phyloP scores from a whole-genome alignment of 148 eudicot genomes.

The Drosera capensis region DNA sequence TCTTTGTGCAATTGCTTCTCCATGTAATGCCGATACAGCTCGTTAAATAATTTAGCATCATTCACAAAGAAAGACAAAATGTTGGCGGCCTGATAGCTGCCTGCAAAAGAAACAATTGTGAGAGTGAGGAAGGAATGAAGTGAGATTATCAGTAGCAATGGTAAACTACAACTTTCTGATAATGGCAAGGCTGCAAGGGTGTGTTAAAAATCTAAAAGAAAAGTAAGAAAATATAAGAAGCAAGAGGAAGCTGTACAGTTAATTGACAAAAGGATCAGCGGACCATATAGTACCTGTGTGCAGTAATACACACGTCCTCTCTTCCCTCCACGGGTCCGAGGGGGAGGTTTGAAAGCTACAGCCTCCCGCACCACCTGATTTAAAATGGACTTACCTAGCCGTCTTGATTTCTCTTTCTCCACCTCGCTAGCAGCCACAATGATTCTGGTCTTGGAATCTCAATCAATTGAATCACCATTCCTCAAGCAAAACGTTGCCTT shows the following conservation, averaged over 20 bases:
- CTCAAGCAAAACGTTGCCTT: not conserved
- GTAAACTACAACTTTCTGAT: too few species aligned
- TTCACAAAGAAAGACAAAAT: slow-evolving; percentile 96
- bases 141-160: not conserved
- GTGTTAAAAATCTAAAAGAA: not conserved
- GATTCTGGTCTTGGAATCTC: slow-evolving; percentile 32
- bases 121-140: not conserved
- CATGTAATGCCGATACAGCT: slow-evolving; percentile 89
- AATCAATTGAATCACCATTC: not conserved
- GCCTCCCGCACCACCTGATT: slow-evolving; percentile 90
- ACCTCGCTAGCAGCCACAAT: slow-evolving; percentile 68
- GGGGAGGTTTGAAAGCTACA: slow-evolving; percentile 90
- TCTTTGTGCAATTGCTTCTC: slow-evolving; percentile 88
- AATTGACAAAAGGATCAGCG: not conserved
- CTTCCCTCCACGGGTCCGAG: slow-evolving; percentile 86
- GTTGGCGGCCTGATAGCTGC: slow-evolving; percentile 97
- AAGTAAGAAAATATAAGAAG: not conserved
- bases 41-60: slow-evolving; percentile 84
- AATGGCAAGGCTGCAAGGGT: too few species aligned
- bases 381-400: slow-evolving; percentile 63
- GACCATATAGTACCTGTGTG: slow-evolving; percentile 55
- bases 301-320: slow-evolving; percentile 93
- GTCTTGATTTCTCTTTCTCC: slow-evolving; percentile 85
- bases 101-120: slow-evolving; percentile 22
- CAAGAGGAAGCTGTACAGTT: not conserved